These are phyloP conservation scores for Cyclocybe aegerita DNA, from an alignment of 768 basidiomycete genomes.

Conservation along the genomic window DNA sequence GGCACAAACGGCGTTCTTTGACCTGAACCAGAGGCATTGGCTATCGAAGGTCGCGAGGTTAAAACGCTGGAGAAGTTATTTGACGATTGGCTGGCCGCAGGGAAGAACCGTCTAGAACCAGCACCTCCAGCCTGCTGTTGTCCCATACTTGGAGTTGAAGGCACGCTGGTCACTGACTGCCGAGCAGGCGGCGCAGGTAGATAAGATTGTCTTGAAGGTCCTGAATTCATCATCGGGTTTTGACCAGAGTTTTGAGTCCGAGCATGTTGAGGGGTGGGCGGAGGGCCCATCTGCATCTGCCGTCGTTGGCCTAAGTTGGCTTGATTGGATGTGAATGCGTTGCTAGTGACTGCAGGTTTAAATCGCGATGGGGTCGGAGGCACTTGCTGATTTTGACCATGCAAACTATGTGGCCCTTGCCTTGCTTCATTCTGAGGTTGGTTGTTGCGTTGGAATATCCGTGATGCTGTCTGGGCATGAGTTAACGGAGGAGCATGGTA, in stretches of 20 bases:
- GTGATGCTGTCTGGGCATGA: slow-evolving; percentile 41
- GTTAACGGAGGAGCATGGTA: slow-evolving; percentile 36
- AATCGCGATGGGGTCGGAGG: slow-evolving; percentile 16
- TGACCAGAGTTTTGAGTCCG: slow-evolving; percentile 20
- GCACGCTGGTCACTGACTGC: slow-evolving; percentile 1
- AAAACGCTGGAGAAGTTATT: slow-evolving; percentile 20
- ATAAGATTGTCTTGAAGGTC: slow-evolving; percentile 1
- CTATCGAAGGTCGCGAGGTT: slow-evolving; percentile 21
- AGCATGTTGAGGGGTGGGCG: slow-evolving; percentile 46
- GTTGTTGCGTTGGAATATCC: slow-evolving; percentile 34
- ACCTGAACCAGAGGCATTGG: slow-evolving; percentile 24
- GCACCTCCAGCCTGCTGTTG: background rate
- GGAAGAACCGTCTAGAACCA: background rate
- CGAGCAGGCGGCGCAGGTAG: slow-evolving; percentile 7
- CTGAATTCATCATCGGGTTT: background rate
- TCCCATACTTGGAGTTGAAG: background rate
- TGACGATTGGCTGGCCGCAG: background rate
- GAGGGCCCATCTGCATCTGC: slow-evolving; percentile 48
- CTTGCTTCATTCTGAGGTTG: slow-evolving; percentile 10
- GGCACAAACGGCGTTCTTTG: slow-evolving; percentile 59
- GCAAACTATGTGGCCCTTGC: slow-evolving; percentile 9
- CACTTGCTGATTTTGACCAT: slow-evolving; percentile 1
- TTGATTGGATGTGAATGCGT: slow-evolving; percentile 2
- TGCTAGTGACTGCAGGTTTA: slow-evolving; percentile 11
- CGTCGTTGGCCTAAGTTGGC: slow-evolving; percentile 19